Evolutionary conservation across 257 asterid species (phyloP), one percentile per base, ranked within the genome.

Genomic region (Nicotiana paniculata): DNA sequence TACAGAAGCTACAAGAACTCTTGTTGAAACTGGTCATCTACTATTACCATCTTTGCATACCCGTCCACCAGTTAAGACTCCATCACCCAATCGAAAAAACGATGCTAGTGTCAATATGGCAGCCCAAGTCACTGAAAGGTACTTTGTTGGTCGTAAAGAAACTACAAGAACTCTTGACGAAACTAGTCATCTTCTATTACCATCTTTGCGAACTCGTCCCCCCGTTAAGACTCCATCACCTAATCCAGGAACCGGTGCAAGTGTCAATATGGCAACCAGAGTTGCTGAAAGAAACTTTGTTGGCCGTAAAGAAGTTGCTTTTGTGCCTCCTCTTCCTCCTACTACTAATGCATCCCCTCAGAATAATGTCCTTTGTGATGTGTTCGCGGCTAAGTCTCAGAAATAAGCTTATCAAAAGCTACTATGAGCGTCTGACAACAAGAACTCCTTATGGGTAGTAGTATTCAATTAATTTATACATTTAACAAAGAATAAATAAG

Each of bases 341-440:
- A 4, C 82, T 61, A 11, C 24, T 79, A 62, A 72, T 46, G 87
- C 83, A 30, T 85, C 84, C 79, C 86, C 88, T 5, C 32, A 81
- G 64, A 85, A 84, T 67, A 80, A 53, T 51, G 82, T 84, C 59
- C 80, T 77, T 74, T 86, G 70, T 80, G 90, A 87, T 39, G 85
- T 86, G 46, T 11, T 58, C 12, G 0, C 2, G 3, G 89, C 87
- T 35, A 68, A 82, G 21, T 77, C 66, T 21, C 70, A 83, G 39
- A 69, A 88, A 26, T 81, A 64, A 65, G 58, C 61, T 39, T 28
- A 48, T 84, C 63, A 43, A 53, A 53, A 53, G 17, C 18, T 53
- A 53, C 58, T 53, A 53, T 53, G 18, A 53, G 68, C 32, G 10
- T 26, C 63, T 46, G 30, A 68, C 9, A 16, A 57, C 53, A 66